These are phyloP conservation scores for Colletotrichum tanaceti DNA, from an alignment of 2,329 filamentous ascomycete species.

Conservation along the genomic window DNA sequence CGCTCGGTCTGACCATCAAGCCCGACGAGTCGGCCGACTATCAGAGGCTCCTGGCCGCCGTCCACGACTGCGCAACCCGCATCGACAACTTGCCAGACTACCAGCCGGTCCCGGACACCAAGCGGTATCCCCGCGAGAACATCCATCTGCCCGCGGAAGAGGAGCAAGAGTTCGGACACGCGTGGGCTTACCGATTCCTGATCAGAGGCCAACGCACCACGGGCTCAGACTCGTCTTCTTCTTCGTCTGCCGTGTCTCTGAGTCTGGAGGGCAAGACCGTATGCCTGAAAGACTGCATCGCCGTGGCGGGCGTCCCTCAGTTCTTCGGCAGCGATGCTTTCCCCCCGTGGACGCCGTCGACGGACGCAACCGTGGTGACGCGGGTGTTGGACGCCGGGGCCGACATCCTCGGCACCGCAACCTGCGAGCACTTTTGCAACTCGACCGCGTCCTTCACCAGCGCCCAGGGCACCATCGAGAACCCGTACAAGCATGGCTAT, in stretches of 20 bases:
- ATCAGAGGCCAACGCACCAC: constrained; percentile 48
- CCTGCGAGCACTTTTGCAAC: constrained; percentile 66
- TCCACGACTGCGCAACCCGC: constrained; percentile 62
- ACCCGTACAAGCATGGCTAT: constrained; percentile 58
- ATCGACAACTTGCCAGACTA: constrained; percentile 60
- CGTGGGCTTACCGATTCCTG: constrained; percentile 63
- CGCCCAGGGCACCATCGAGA: constrained; percentile 59
- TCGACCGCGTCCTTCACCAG: constrained; percentile 60
- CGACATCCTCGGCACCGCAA: constrained; percentile 61
- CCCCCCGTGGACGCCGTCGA: constrained; percentile 60
- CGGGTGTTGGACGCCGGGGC: constrained; percentile 63
- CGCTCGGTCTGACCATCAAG: constrained; percentile 52
- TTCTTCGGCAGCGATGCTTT: constrained; percentile 64
- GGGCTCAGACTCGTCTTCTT: constrained; percentile 13
- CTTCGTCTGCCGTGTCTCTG: too few relatives aligned
- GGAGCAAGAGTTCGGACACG: constrained; percentile 60
- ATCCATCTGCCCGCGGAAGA: constrained; percentile 53
- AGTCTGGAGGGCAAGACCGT: constrained; percentile 59
- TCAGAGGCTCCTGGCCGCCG: constrained; percentile 59
- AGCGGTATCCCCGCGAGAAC: constrained; percentile 58
- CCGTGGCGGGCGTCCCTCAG: constrained; percentile 65
- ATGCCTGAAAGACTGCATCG: constrained; percentile 66
- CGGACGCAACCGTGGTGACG: constrained; percentile 66
- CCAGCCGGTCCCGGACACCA: constrained; percentile 54
- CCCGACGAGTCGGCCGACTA: constrained; percentile 57